phyloP scores from a whole-genome alignment of 495 filamentous ascomycete species.

The Elasticomyces elasticus region DNA sequence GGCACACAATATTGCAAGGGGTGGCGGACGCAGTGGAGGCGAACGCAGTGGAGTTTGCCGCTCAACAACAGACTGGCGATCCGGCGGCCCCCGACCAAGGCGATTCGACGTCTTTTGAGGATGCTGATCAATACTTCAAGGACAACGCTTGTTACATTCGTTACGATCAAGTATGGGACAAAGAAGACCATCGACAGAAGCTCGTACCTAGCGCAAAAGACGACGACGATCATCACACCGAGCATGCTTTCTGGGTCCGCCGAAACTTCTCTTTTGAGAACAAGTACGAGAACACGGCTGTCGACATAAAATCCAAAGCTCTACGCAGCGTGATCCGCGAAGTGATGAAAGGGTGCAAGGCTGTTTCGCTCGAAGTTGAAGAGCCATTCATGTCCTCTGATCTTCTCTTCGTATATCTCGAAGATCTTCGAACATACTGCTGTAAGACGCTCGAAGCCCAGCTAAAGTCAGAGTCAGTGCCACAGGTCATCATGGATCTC shows the following conservation, averaged over 20 bases:
- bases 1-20: no score
- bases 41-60: no score
- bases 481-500: conserved; percentile 51
- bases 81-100: no score
- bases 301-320: conserved; percentile 79
- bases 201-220: conserved; percentile 77
- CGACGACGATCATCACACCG: conserved; percentile 66
- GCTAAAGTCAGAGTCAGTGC: conserved; percentile 52
- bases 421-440: conserved; percentile 54
- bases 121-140: no score
- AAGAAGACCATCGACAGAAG: conserved; percentile 53
- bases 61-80: no score
- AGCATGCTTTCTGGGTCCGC: conserved; percentile 79
- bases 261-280: conserved; percentile 83
- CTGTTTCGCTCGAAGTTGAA: conserved; percentile 70
- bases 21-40: no score
- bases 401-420: conserved; percentile 78
- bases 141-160: no score
- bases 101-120: no score
- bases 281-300: conserved; percentile 65
- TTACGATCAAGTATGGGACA: conserved; percentile 58
- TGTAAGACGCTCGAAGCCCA: conserved; percentile 60
- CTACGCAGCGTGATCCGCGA: conserved; percentile 63
- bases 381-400: conserved; percentile 71
- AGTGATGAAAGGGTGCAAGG: conserved; percentile 74